Evolutionary conservation across 257 asterid species (phyloP).

Genomic region (Perilla frutescens): DNA sequence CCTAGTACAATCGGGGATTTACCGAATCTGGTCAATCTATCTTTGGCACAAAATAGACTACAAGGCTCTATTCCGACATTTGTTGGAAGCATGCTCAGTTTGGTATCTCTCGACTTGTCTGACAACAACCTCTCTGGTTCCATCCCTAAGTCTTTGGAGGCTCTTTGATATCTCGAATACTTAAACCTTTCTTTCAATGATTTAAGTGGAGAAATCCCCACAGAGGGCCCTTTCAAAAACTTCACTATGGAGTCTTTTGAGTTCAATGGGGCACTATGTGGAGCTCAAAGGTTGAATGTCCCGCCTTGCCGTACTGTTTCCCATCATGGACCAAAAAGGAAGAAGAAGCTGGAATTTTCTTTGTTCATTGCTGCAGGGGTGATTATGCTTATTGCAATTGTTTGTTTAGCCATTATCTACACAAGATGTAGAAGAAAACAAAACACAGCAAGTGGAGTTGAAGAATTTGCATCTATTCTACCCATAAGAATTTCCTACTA

Average conservation of each 20-base stretch:
- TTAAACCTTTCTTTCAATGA: slow-evolving; percentile 43
- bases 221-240: slow-evolving; percentile 39
- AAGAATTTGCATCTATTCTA: not conserved
- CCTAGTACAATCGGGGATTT: slow-evolving; percentile 11
- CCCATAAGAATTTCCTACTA: not conserved
- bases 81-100: slow-evolving; percentile 26
- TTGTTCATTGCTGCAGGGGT: slow-evolving; percentile 26
- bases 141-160: slow-evolving; percentile 31
- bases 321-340: not conserved
- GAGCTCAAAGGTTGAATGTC: slow-evolving; percentile 33
- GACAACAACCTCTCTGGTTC: slow-evolving; percentile 31
- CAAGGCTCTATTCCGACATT: slow-evolving; percentile 29
- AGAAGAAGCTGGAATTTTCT: slow-evolving; percentile 10
- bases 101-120: slow-evolving; percentile 13
- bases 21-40: not conserved
- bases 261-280: slow-evolving; percentile 31
- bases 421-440: slow-evolving; percentile 13
- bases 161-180: not conserved
- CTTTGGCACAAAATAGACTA: slow-evolving; percentile 8
- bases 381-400: not conserved
- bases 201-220: slow-evolving; percentile 41
- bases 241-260: slow-evolving; percentile 34
- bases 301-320: slow-evolving; percentile 17
- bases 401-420: not conserved
- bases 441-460: not conserved